Base-by-base conservation (phyloP, 176 grass and related monocot genomes). In the Carex pumila region DNA sequence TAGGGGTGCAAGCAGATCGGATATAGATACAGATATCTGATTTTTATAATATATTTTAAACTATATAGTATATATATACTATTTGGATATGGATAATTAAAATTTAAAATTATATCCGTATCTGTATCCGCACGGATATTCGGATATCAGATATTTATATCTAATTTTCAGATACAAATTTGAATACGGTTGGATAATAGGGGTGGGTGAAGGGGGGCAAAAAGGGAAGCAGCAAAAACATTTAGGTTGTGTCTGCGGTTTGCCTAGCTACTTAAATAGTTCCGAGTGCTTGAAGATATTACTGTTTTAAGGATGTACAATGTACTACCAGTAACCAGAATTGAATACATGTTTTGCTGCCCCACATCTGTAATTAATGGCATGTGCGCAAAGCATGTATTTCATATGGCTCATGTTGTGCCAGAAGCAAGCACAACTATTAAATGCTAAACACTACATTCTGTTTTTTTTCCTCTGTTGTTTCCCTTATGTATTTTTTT, bases 351-450 rank as follows among this genome's bases (percentile, higher is more conserved):
- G 7, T 81, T 31, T 81, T 61, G n/a, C 18, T 81, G 58, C 41
- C 60, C 79, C 79, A 81, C 79, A 49, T 63, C 47, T 81, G 79
- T 50, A 12, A 49, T 9, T 65, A 81, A 65, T 37, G 19, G 58
- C 79, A 81, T 47, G 59, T 81, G 79, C 79, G 1, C 32, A 13
- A 29, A 81, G 36, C 59, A 50, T 49, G 59, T 21, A 81, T 36
- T 57, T 61, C 58, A 64, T 81, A 65, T 61, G 60, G 59, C 17
- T 65, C 34, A 65, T 81, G 79, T 81, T 65, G 15, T 81, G 79
- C 19, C 60, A 81, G 58, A 60, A 65, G 25, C 32, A 64, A 81
- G 11, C 79, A 81, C 59, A 4, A 8, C 58, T 61, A 81, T 81
- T 65, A 81, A 85, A 65, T 47, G 18, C 53, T 34, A 31, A 59